Base-by-base conservation (phyloP, 441 rosid species). In the Croton laevigatus region DNA sequence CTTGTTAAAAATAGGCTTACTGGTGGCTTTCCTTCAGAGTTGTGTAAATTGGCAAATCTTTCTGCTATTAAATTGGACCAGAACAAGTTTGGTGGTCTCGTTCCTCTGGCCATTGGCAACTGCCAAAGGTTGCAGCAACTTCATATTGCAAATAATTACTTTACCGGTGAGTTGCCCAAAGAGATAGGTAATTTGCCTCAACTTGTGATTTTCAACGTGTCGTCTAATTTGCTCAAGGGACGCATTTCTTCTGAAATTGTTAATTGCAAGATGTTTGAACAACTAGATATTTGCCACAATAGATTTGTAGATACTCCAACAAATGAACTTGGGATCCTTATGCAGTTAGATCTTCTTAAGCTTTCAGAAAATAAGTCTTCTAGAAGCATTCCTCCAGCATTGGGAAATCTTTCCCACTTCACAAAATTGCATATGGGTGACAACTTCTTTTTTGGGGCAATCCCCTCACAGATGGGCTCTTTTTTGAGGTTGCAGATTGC, bases 391-490 rank as follows among this genome's bases (percentile, higher is more conserved):
- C 98, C 99, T 17, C 79, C 78, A 23, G 77, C 94, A 51, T 71
- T 95, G 38, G 98, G 99, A 64, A 85, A 87, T 73, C 89, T 95
- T 49, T 82, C 97, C 20, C 99, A 83, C 83, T 80, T 93, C 85
- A 93, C 92, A 3, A 97, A 95, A 84, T 76, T 95, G 76, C 95
- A 93, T 80, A 91, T 95, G 99, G 99, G 99, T 27, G 93, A 90
- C 65, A 95, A 95, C 81, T 76, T 77, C 63, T 88, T 95, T 77
- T 89, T 91, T 19, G 91, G 95, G 14, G 83, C 79, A 68, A 89
- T 95, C 71, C 99, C 97, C 23, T 70, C 79, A 7, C 84, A 88
- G 81, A 75, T 93, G 69, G 99, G 98, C 72, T 78, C 73, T 63
- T 91, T 95, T 71, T 89, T 95, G 9, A 87, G 97, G 85, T 85